A percentile compares a stretch with the other conserved stretches of the same genome.
These are phyloP conservation scores for Gossypium ekmanianum DNA, from an alignment of 345 rosid species.

Conservation along the genomic window DNA sequence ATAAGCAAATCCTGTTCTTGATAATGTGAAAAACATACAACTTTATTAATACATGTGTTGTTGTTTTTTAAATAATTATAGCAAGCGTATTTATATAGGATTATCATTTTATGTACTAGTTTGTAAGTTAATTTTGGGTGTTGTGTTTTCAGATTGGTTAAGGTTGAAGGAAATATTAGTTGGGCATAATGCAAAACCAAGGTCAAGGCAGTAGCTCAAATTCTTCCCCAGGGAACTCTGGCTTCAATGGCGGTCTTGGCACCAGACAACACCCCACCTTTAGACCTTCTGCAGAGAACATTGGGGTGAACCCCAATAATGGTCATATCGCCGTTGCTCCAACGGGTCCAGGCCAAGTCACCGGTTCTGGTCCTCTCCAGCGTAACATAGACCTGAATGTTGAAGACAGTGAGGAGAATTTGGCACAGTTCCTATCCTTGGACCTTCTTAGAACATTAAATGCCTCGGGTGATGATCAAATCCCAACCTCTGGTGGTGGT, in stretches of 20 bases:
- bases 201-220: constrained; percentile 15
- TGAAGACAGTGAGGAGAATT: not conserved
- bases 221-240: not conserved
- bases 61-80: too few species aligned
- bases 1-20: too few species aligned
- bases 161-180: not conserved
- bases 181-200: constrained; percentile 10
- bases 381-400: not conserved
- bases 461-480: not conserved
- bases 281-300: not conserved
- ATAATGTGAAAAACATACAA: too few species aligned
- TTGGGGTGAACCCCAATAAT: not conserved
- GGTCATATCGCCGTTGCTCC: not conserved
- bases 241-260: not conserved
- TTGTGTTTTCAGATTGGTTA: not conserved
- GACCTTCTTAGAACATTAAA: not conserved
- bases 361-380: not conserved
- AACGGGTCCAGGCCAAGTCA: not conserved
- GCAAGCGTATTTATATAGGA: too few species aligned
- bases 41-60: too few species aligned
- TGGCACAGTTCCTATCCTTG: not conserved
- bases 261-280: not conserved
- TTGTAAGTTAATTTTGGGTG: not conserved
- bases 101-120: not conserved
- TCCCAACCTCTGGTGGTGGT: not conserved